Conservation (phyloP, 129 eudicot genomes). For the Arctium lappa region DNA sequence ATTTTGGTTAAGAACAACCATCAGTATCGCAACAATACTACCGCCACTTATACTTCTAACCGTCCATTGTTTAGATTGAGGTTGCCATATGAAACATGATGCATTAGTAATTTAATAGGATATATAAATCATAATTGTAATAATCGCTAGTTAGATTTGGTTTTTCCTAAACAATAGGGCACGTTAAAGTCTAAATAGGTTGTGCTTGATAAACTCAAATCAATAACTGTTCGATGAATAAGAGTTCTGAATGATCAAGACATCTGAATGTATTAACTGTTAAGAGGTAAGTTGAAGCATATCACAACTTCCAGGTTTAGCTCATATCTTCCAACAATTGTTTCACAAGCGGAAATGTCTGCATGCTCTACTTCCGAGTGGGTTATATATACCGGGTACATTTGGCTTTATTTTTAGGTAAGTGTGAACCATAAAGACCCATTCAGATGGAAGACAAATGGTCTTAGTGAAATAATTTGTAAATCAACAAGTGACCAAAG, state of each 20-base stretch:
- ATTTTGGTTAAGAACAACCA: not conserved
- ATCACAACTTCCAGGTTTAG: not conserved
- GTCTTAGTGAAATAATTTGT: not conserved
- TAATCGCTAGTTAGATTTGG: not conserved
- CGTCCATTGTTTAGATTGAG: conserved; percentile 8
- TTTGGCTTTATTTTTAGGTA: not conserved
- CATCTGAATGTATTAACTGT: not conserved
- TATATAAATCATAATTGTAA: not conserved
- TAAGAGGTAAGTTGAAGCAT: not conserved
- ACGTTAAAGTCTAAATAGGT: not conserved
- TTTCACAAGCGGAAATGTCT: not conserved
- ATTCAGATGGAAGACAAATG: not conserved
- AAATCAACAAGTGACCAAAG: not conserved
- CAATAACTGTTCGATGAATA: not conserved
- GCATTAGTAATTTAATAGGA: conserved; percentile 3
- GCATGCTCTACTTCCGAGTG: not conserved
- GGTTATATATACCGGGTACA: not conserved
- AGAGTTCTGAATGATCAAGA: not conserved
- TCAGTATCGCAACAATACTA: not conserved
- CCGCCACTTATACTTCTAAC: not conserved
- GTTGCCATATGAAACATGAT: not conserved
- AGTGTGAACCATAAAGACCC: not conserved
- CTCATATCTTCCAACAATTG: not conserved
- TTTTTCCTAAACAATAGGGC: not conserved
- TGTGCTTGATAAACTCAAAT: not conserved